Evolutionary conservation across 768 basidiomycete genomes (phyloP), one percentile per base, ranked within the genome.

Genomic region (Boletus eberwhitei): DNA sequence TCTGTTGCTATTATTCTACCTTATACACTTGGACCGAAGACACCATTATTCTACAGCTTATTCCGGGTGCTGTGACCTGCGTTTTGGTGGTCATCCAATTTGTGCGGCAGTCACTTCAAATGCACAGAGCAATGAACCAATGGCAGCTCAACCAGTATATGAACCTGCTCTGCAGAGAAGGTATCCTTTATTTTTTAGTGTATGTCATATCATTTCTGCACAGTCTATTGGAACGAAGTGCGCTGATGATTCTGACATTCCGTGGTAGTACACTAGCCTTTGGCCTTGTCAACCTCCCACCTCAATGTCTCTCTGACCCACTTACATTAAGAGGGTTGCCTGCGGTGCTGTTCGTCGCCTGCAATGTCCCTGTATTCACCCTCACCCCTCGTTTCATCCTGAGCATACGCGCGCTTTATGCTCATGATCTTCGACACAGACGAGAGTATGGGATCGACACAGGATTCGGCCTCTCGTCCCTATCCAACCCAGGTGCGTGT

Each of bases 111-210:
- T 57, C 47, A 2, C 12, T 57, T 21, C 29, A 32, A 7, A 39
- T 57, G 56, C 29, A 55, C 13, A 48, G 17, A 21, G 37, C 14
- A 29, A 38, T 42, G 3, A 45, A 7, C 3, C 35, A 13, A 7
- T 57, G 56, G 56, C 47, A 24, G 17, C 32, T 43, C 7, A 54
- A 49, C 37, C 36, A 5, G 17, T 54, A 45, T 36, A 40, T 57
- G 39, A 4, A 7, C 17, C 34, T 36, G 22, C 22, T 48, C 22
- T 6, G 17, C 7, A 36, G 22, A 17, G 12, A 48, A 24, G 47
- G 34, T 0, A 17, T 48, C 47, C 22, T 48, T 12, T 36, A 48
- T 3, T 48, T 47, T 22, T 22, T 36, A 8, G 35, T 41, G 54
- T 53, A 22, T 2, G 50, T 54, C 26, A 5, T 13, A 8, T 45